Evolutionary conservation across 192 early-diverging fungal genomes (phyloP), one percentile per base, ranked within the genome.

Genomic region (Dissophora ornata): DNA sequence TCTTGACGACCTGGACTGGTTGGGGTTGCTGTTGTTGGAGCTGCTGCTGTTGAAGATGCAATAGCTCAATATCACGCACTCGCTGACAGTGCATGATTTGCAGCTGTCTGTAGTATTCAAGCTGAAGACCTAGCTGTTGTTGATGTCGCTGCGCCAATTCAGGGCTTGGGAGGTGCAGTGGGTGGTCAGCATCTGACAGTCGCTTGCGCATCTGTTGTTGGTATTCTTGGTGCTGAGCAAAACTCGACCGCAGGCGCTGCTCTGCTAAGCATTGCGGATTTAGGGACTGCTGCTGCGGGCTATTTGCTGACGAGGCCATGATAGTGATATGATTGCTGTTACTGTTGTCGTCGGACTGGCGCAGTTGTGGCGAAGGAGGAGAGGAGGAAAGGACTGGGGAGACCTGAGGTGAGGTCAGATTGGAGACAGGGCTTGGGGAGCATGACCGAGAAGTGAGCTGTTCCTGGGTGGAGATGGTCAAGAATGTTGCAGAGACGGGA

Each of bases 61-160:
- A 32, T 10, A 57, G 33, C 40, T 58, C 69, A n/a, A 71, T 62
- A 19, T 71, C 69, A 5, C 69, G 60, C n/a, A 32, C 54, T 13
- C 69, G 69, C 45, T 71, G 69, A 28, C 53, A 56, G 30, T 71
- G 69, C 69, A 71, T 71, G 61, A 71, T 63, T 47, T 71, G 69
- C 18, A 71, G 60, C 22, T 71, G 69, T 22, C 69, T 42, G 30
- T 63, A 63, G 60, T 71, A 71, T 21, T 71, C 69, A 8, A 71
- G 60, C 16, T 71, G 69, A 6, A 57, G 25, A 29, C 46, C 46
- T 6, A 71, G 54, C 25, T 71, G 61, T n/a, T 62, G 68, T 7
- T 57, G 42, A 4, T 55, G 54, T 15, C 29, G 53, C 18, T 58
- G 54, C 19, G 53, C 46, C n/a, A 52, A 18, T 11, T 68, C 66